A percentile compares a stretch with the other conserved stretches of the same genome.
phyloP scores from a whole-genome alignment of 768 basidiomycete genomes.

The Sarcodon aspratus region DNA sequence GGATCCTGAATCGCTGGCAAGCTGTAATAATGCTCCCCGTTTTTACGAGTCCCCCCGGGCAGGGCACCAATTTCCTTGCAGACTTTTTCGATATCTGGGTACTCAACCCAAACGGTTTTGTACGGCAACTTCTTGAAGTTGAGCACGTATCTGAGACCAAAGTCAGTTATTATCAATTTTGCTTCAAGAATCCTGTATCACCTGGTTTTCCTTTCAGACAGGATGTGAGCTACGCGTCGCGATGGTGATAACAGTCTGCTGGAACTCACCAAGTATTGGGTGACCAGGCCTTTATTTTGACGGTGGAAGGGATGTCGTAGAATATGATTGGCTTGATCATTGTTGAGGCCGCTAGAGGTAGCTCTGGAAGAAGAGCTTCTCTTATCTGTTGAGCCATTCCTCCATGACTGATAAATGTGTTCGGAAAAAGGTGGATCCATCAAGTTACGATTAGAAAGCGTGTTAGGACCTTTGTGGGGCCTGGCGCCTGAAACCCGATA shows the following conservation, averaged over 20 bases:
- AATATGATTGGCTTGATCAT: conserved; percentile 18
- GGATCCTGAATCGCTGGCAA: conserved; percentile 19
- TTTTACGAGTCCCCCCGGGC: conserved; percentile 16
- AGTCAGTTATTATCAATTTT: conserved; percentile 1
- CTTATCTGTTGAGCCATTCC: no score
- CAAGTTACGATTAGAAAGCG: no score
- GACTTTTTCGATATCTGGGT: conserved; percentile 28
- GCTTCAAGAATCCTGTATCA: neutral
- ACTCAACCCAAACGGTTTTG: conserved; percentile 36
- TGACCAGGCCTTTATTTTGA: conserved; percentile 19
- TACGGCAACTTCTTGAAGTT: conserved; percentile 28
- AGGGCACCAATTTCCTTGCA: conserved; percentile 24
- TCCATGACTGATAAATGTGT: no score
- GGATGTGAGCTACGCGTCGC: neutral
- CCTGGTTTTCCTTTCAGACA: conserved; percentile 17
- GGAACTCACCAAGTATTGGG: conserved; percentile 18
- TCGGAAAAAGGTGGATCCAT: no score
- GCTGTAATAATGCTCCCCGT: conserved; percentile 12
- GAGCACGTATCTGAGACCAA: conserved; percentile 20
- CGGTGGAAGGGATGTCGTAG: conserved; percentile 26
- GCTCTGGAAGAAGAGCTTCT: no score
- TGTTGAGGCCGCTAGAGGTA: neutral
- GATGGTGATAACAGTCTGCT: neutral
- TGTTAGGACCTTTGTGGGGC: no score
- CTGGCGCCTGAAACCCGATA: no score